phyloP scores from a whole-genome alignment of 768 basidiomycete genomes.

The Cyclocybe cylindracea region DNA sequence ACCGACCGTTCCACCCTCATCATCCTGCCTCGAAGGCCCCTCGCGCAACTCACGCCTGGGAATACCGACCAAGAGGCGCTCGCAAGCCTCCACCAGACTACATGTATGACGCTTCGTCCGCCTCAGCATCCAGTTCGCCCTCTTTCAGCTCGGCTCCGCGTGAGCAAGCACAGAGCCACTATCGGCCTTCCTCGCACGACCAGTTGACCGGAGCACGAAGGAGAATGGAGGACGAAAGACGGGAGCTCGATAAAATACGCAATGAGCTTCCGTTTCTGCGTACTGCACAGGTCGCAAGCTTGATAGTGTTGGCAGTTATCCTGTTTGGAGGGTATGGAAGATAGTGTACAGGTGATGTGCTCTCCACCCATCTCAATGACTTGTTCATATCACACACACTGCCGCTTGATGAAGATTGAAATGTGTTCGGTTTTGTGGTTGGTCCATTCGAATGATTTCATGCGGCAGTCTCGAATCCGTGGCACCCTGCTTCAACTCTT shows the following conservation, averaged over 20 bases:
- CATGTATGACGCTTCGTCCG: constrained; percentile 17
- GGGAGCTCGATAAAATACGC: constrained; percentile 24
- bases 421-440: no score
- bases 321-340: constrained; percentile 16
- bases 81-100: constrained; percentile 23
- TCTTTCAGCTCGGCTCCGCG: constrained; percentile 6
- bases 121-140: constrained; percentile 5
- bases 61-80: constrained; percentile 23
- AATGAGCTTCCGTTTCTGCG: constrained; percentile 21
- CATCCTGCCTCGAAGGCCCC: constrained; percentile 27
- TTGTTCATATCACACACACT: no score
- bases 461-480: no score
- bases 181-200: constrained; percentile 6
- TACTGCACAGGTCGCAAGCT: constrained; percentile 21
- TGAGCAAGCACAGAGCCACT: constrained; percentile 13
- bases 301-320: constrained; percentile 18
- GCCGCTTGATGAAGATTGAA: no score
- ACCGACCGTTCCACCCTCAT: constrained; percentile 20
- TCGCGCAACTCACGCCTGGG: constrained; percentile 44
- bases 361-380: no score
- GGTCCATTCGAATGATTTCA: no score
- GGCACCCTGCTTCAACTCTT: no score
- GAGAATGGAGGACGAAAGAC: constrained; percentile 24
- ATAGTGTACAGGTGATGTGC: neutral
- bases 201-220: constrained; percentile 19